These are phyloP conservation scores for Phyllosticta paracitricarpa DNA, from an alignment of 2,329 filamentous ascomycete genomes.

Conservation along the genomic window DNA sequence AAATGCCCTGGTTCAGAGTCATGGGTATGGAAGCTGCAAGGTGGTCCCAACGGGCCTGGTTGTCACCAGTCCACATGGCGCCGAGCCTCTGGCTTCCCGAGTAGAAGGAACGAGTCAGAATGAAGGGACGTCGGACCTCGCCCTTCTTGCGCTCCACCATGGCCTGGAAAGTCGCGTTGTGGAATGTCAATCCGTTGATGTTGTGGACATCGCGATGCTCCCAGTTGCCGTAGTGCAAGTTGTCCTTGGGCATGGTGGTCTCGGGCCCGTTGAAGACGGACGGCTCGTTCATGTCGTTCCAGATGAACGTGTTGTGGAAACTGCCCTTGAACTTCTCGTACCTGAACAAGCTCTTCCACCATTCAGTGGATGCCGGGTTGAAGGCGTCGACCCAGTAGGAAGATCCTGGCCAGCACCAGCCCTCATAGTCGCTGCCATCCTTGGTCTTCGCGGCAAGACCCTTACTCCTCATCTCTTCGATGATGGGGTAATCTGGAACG, in stretches of 20 bases:
- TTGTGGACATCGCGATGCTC: conserved; percentile 97
- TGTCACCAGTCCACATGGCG: conserved; percentile 99
- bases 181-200: conserved; percentile 86
- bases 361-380: conserved; percentile 79
- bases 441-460: conserved; percentile 83
- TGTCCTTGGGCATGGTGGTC: conserved; percentile 98
- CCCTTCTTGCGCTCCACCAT: conserved; percentile 77
- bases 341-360: conserved; percentile 85
- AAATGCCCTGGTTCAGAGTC: conserved; percentile 84
- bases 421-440: conserved; percentile 78
- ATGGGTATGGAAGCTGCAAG: conserved; percentile 85
- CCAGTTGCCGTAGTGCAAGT: conserved; percentile 83
- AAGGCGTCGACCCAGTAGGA: conserved; percentile 96
- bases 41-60: conserved; percentile 87
- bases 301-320: conserved; percentile 78
- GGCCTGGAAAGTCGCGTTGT: conserved; percentile 86
- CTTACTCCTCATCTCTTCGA: conserved; percentile 73
- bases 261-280: conserved; percentile 98
- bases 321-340: conserved; percentile 84
- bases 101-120: conserved; percentile 87
- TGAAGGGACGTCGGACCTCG: conserved; percentile 76
- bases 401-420: conserved; percentile 97
- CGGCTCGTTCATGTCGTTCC: conserved; percentile 99
- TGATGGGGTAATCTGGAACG: conserved; percentile 62
- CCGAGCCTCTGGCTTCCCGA: conserved; percentile 80